Evolutionary conservation across 805 yeast species (phyloP), one percentile per base, ranked within the genome.

Genomic region (Komagataella mondaviorum): DNA sequence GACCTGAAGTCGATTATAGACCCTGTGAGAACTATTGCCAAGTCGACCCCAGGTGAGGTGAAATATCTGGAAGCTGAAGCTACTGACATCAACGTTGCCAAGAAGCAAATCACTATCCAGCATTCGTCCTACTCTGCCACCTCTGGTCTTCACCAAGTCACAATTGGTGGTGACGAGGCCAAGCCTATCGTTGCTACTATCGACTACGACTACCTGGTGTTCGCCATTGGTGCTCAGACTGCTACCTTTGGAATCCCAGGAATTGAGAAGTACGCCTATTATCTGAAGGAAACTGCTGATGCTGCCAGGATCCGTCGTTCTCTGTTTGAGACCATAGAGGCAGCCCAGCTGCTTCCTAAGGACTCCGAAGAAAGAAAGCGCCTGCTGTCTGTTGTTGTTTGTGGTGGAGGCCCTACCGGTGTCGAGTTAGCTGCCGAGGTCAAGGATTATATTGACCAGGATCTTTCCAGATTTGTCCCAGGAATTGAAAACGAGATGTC

Each of bases 371-470:
- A 87, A 66, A 81, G 97, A 70, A 78, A 81, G 70, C 80, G 96
- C 67, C 76, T 91, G 60, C 77, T 90, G 65, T 85, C 83, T 55
- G 83, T 89, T 60, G 91, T 91, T 55, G 95, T 91, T 55, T 95
- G 93, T 59, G 98, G 98, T 62, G 98, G 97, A 70, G 98, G 98
- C 57, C 97, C 98, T 65, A 90, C 98, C 47, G 98, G 98, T 72
- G 96, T 90, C 55, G 97, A 89, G 71, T 85, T 89, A 61, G 96
- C 97, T 58, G 98, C 96, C 63, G 97, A 91, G 71, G 72, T 90
- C 60, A 95, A 86, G 71, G 98, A 90, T 69, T 91, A 87, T 70
- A 85, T 89, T 55, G 89, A 86, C 67, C 95, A 90, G 68, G 98
- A 90, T 69, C 76, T 90, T 69, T 71, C 72, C 60, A 86, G 83